Evolutionary conservation across 257 asterid species (phyloP), one percentile per base, ranked within the genome.

Genomic region (Anisodus acutangulus): DNA sequence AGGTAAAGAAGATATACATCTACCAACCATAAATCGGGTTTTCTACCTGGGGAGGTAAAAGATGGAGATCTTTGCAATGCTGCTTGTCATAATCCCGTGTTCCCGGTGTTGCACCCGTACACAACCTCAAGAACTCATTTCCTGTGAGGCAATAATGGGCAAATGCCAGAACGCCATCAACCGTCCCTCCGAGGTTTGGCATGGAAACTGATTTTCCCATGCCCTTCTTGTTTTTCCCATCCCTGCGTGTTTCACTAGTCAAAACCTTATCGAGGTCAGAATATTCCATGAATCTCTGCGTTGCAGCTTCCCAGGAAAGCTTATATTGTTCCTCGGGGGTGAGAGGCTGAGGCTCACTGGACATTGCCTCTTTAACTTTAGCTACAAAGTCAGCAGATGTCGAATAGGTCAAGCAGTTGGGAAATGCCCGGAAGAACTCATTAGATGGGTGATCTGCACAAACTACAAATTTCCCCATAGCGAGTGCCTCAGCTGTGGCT

Each of bases 291-390:
- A 97, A 94, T 84, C 99, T 89, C 87, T 95, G 95, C 39, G 98
- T 97, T 68, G 98, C 99, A 35, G 99, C 98, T 90, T 97, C 99
- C 99, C 99, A 97, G 58, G 99, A 93, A 49, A 97, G 98, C 86
- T 81, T 91, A 89, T 92, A 92, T 53, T 87, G 88, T 83, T 97
- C 96, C 86, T 97, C 97, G 1, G 94, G 93, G 16, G 97, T 95
- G 3, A 97, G 96, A 81, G 98, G 96, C 82, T 85, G 94, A 53
- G 99, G 99, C 71, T 97, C 99, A 16, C 84, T 89, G 9, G 87
- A 91, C 97, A 97, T 92, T 4, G 99, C 99, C 93, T 97, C 97
- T 88, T 91, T 92, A 35, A 97, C 98, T 87, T 95, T 95, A 9
- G 87, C 89, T 31, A 97, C 97, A 85, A 97, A 97, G 83, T 97